phyloP scores from a whole-genome alignment of 441 rosid species.

The Gossypium schwendimanii region DNA sequence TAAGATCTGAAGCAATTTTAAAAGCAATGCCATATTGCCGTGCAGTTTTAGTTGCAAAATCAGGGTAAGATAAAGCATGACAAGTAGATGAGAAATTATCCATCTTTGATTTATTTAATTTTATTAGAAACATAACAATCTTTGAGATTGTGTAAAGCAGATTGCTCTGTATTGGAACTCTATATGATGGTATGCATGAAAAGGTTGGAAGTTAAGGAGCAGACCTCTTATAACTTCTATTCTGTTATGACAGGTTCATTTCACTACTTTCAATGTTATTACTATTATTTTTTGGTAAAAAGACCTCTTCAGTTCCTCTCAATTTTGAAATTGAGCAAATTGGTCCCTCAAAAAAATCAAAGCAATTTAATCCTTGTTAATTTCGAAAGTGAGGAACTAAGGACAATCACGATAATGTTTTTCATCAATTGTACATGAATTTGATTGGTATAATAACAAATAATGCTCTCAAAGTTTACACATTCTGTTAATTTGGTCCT shows the following conservation, averaged over 20 bases:
- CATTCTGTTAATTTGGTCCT: too few species aligned
- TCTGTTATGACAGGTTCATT: slow-evolving; percentile 78
- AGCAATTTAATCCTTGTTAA: too few species aligned
- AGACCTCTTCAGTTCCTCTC: too few species aligned
- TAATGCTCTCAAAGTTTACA: too few species aligned
- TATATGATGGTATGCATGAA: slow-evolving; percentile 83
- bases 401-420: too few species aligned
- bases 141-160: slow-evolving; percentile 33
- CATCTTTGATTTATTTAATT: background rate
- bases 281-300: background rate
- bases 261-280: slow-evolving; percentile 11
- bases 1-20: background rate
- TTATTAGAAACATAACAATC: background rate
- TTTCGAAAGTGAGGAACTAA: too few species aligned
- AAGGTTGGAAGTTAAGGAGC: slow-evolving; percentile 83
- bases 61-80: background rate
- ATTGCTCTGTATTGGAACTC: slow-evolving; percentile 87
- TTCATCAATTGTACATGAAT: too few species aligned
- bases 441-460: too few species aligned
- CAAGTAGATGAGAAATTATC: slow-evolving; percentile 5
- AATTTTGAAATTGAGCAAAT: too few species aligned
- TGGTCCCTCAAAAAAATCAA: too few species aligned
- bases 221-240: slow-evolving; percentile 69
- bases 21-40: background rate
- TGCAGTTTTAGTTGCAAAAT: background rate